Evolutionary conservation across 352 stramenopile species (phyloP), one percentile per base, ranked within the genome.

Genomic region (Phytophthora cajani): DNA sequence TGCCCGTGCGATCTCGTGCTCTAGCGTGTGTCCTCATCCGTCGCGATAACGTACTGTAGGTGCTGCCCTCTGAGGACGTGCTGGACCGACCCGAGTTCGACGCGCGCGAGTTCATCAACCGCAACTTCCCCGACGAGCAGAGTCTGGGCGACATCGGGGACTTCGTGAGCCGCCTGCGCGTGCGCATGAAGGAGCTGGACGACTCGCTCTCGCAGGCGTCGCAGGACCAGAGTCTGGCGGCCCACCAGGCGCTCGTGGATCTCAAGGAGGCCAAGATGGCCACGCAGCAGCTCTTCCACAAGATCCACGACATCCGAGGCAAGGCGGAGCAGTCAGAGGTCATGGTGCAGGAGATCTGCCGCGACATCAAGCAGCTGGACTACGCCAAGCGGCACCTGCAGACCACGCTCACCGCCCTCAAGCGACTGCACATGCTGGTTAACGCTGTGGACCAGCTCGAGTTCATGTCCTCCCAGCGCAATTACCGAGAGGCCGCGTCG

Each of bases 311-410:
- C 42, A 98, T 99, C 42, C 91, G 93, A 72, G 72, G 77, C 27
- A 99, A 99, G 78, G 97, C 97, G 10, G 88, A 97, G 62, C 93
- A 99, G 74, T 98, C 87, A 27, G 97, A 99, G 76, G 75, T 93
- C 47, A 99, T 99, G 82, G 98, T 99, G 10, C 82, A 99, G 60
- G 97, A 99, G 79, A 99, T 99, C 56, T 99, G 97, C 58, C 85
- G 93, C 25, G 98, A 99, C 78, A 99, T 99, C 77, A 99, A 99
- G 79, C 92, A 98, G 62, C 87, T 99, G 10, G 98, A 99, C 88
- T 97, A 96, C 72, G 97, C 97, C 47, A 99, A 99, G 78, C 89
- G 91, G 19, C 96, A 99, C 64, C 84, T 99, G 61, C 95, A 98
- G 77, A 89, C 85, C 17, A 98, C 94, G 12, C 97, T 99, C 49